Base-by-base conservation (phyloP, 305 asterid species). In the Lippia alba region DNA sequence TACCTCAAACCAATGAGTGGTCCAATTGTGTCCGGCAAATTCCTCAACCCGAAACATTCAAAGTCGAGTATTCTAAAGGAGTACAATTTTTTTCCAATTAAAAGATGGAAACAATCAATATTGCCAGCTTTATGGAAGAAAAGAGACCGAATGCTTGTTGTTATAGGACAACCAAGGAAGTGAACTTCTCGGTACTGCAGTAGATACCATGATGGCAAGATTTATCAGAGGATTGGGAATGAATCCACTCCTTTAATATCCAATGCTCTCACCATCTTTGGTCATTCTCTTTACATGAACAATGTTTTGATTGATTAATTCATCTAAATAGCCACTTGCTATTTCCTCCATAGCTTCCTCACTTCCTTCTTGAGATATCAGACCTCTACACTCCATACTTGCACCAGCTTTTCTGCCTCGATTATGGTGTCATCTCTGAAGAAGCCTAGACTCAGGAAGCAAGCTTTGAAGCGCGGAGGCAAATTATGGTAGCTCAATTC, bases 401-500 rank as follows among this genome's bases (percentile, higher is more conserved):
- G 64, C 39, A 62, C 11, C 44, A 68, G 19, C 36, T 64, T 71
- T 56, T 45, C 12, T 5, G 67, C 69, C 1, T n/a, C 56, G 19
- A 78, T 63, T 40, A 14, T 39, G 0, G 64, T 45, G 17, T 56
- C 65, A 55, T 72, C 72, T 9, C 45, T 64, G 44, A 72, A 72
- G 34, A 66, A 66, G 54, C 36, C 78, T 6, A 74, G 12, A 54
- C 78, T 59, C 18, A 74, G 11, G 64, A 74, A 74, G 16, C 70
- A 60, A 8, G 74, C n/a, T 14, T 67, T 74, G 12, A 66, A 53
- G 0, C 50, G 24, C 0, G 73, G 32, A 36, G 74, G 58, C 74
- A 74, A 74, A 66, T 74, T 45, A 2, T 66, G 67, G 69, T 74
- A 74, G 41, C 78, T 66, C 36, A 65, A 50, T 65, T 50, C 70